These are phyloP conservation scores for Lantana camara DNA, from an alignment of 257 asterid genomes.

Conservation along the genomic window DNA sequence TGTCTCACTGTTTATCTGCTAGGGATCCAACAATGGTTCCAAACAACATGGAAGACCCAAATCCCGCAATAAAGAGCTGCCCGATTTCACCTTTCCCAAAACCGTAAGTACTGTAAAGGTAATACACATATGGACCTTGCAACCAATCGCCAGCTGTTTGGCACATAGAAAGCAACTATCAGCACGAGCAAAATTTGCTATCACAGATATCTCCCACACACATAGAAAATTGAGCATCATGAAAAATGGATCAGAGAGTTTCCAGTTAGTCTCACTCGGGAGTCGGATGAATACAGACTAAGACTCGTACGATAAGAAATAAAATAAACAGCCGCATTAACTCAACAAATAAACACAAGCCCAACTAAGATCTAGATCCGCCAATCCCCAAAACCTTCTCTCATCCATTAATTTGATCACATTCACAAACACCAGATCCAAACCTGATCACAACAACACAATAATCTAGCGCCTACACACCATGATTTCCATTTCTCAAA, in stretches of 20 bases:
- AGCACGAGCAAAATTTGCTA: conserved; percentile 10
- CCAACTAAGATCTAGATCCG: conserved; percentile 28
- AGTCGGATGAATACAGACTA: too few species aligned
- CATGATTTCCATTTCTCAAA: background rate
- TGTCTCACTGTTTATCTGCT: conserved; percentile 63
- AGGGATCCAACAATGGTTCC: conserved; percentile 72
- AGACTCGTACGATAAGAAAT: background rate
- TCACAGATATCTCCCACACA: background rate
- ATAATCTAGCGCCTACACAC: background rate
- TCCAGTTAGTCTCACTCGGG: too few species aligned
- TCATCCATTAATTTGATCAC: background rate
- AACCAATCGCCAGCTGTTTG: conserved; percentile 67
- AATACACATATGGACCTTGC: conserved; percentile 70
- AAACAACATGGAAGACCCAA: conserved; percentile 68
- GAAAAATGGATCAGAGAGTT: background rate
- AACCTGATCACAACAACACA: conserved; percentile 5
- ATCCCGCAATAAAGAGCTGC: conserved; percentile 64
- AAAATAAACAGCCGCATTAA: conserved; percentile 19
- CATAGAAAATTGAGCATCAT: background rate
- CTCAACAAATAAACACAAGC: conserved; percentile 12
- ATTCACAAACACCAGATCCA: conserved; percentile 32
- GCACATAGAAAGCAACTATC: conserved; percentile 28
- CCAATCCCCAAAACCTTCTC: background rate
- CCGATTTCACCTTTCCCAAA: conserved; percentile 65
- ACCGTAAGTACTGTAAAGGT: conserved; percentile 61